Conservation (phyloP, 2,329 filamentous ascomycete species). For the Penicillium sclerotigenum region DNA sequence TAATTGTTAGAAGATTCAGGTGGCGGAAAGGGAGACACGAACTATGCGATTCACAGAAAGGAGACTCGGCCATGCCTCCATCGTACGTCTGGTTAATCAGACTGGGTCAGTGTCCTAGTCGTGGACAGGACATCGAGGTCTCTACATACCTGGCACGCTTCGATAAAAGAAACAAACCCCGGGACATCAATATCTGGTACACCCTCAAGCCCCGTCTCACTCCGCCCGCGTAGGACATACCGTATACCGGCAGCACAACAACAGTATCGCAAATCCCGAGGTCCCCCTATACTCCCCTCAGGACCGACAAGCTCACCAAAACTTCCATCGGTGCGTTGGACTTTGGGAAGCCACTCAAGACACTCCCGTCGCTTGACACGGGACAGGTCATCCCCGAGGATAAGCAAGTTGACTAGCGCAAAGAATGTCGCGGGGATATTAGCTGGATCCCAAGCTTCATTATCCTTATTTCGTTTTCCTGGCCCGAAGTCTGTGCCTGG, state of each 20-base stretch:
- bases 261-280: conserved; percentile 81
- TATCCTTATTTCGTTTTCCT: conserved; percentile 48
- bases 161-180: conserved; percentile 67
- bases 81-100: conserved; percentile 66
- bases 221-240: conserved; percentile 71
- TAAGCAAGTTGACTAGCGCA: conserved; percentile 70
- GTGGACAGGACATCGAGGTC: no score
- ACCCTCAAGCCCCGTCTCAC: conserved; percentile 53
- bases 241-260: conserved; percentile 79
- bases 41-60: conserved; percentile 81
- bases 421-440: conserved; percentile 89
- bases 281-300: conserved; percentile 64
- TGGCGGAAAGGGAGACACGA: conserved; percentile 29
- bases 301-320: conserved; percentile 79
- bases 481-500: conserved; percentile 62
- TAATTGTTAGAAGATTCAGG: conserved; percentile 22
- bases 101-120: background rate
- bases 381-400: conserved; percentile 61
- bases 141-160: conserved; percentile 55
- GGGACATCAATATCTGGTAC: conserved; percentile 73
- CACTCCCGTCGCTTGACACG: conserved; percentile 66
- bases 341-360: conserved; percentile 66
- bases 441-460: conserved; percentile 66
- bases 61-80: conserved; percentile 75
- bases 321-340: conserved; percentile 83